Evolutionary conservation across 1,284 basidiomycete genomes (phyloP).

Genomic region (Apiotrichum siamense): DNA sequence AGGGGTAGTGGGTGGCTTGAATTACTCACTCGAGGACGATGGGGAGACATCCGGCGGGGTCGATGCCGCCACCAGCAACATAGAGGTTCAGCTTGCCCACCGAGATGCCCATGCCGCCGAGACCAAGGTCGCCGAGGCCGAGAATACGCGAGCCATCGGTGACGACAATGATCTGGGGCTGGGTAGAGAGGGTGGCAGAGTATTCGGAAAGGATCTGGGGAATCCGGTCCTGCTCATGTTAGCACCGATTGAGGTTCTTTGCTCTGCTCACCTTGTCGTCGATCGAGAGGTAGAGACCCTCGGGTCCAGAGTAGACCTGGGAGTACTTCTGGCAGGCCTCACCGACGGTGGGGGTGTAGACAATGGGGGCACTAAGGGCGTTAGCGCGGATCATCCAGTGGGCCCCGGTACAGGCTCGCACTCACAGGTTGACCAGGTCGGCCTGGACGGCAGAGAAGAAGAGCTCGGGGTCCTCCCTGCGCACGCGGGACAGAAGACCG

Average conservation of each 20-base stretch:
- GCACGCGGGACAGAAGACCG: constrained; percentile 34
- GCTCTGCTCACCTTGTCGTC: constrained; percentile 71
- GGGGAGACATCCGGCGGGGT: constrained; percentile 75
- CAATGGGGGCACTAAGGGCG: constrained; percentile 57
- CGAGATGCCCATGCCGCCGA: constrained; percentile 72
- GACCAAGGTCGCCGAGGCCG: constrained; percentile 78
- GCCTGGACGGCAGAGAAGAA: constrained; percentile 40
- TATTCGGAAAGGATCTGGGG: constrained; percentile 41
- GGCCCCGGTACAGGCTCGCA: no score
- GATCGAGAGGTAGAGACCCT: constrained; percentile 68
- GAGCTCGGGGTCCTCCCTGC: constrained; percentile 36
- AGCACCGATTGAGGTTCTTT: no score
- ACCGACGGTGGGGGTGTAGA: constrained; percentile 89
- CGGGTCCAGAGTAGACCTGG: constrained; percentile 72
- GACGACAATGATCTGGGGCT: constrained; percentile 76
- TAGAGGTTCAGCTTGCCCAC: constrained; percentile 91
- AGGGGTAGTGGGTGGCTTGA: neutral
- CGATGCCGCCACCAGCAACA: constrained; percentile 75
- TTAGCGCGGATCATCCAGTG: neutral
- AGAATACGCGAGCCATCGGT: constrained; percentile 91
- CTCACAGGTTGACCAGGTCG: constrained; percentile 40
- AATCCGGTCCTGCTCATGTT: constrained; percentile 55
- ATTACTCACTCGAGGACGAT: constrained; percentile 56
- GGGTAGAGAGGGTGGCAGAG: constrained; percentile 55
- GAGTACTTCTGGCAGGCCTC: constrained; percentile 82